Base-by-base conservation (phyloP, 352 stramenopile species). In the Pythium aphanidermatum region DNA sequence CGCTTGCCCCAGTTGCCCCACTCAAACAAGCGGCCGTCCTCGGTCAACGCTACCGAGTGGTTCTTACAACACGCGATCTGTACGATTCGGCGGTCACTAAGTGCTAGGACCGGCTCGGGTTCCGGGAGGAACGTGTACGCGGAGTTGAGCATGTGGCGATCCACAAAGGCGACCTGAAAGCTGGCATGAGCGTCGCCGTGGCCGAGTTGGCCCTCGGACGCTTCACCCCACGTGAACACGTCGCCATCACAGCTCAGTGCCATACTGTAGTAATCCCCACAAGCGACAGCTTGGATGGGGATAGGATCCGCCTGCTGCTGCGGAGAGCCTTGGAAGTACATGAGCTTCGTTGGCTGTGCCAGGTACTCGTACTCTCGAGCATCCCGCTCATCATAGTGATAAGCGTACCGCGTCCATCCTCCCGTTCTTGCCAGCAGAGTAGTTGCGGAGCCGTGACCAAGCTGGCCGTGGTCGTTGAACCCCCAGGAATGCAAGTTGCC, bases 141-240 rank as follows among this genome's bases (percentile, higher is more conserved):
- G 13, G 78, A 87, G 38, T 82, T 81, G 41, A 71, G 45, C 60
- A 87, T 75, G 46, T 75, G 58, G 10, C 53, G 43, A 36, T 90
- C 78, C 12, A 74, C 70, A 13, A 87, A 74, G 14, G 67, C 70
- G 25, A 90, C 78, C 23, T 85, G 58, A 24, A 83, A 84, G 16
- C 64, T 60, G 4, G 55, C 33, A 46, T 82, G 62, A 0, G 60
- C 63, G 23, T 86, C 74, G 14, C 78, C 73, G 24, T 83, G 73
- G 2, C 74, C 78, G 2, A 90, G 51, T 37, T 90, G 78, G 0
- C 78, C 78, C 13, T 90, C 78, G 3, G 74, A 87, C 0, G 68
- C 74, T 43, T 90, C 78, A 14, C 78, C 78, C 78, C 78, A 87
- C 11, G 74, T 73, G 55, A 86, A 90, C 10, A 87, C 73, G 16